A percentile compares a stretch with the other conserved stretches of the same genome.
These are phyloP conservation scores for Phlebiopsis gigantea DNA, from an alignment of 768 basidiomycete genomes.

Conservation along the genomic window DNA sequence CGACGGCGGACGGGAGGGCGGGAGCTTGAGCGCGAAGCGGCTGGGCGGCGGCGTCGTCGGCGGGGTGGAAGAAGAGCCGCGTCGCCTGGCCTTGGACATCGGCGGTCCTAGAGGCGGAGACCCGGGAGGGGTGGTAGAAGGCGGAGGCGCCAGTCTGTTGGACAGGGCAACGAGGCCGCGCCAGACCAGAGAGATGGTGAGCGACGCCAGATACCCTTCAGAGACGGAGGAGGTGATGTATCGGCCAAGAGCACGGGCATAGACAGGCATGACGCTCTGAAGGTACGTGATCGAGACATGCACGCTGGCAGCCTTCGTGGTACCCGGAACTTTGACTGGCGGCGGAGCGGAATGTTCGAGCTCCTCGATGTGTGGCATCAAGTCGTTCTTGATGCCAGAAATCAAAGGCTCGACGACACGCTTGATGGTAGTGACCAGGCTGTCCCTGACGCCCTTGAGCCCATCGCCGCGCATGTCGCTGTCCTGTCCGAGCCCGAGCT, in stretches of 20 bases:
- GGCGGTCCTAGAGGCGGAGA: constrained; percentile 29
- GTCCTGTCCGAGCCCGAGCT: constrained; percentile 56
- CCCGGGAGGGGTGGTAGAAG: constrained; percentile 14
- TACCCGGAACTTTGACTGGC: constrained; percentile 2
- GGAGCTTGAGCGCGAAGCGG: constrained; percentile 63
- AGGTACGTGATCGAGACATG: constrained; percentile 62
- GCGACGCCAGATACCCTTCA: constrained; percentile 59
- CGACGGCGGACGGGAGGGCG: constrained; percentile 61
- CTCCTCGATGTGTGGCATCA: constrained; percentile 57
- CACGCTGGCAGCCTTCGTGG: constrained; percentile 12
- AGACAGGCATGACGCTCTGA: constrained; percentile 55
- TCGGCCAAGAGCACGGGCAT: constrained; percentile 50
- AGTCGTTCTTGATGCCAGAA: constrained; percentile 51
- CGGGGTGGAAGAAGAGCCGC: constrained; percentile 33
- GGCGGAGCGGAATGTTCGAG: constrained; percentile 43
- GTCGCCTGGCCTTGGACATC: constrained; percentile 35
- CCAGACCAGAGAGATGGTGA: constrained; percentile 74
- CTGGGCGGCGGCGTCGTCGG: constrained; percentile 51
- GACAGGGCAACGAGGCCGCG: constrained; percentile 66
- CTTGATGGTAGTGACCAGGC: constrained; percentile 61
- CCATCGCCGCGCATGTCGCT: constrained; percentile 61
- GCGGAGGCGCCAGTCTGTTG: constrained; percentile 40
- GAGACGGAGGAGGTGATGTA: constrained; percentile 50
- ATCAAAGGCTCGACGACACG: constrained; percentile 65
- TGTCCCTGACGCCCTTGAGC: constrained; percentile 63